phyloP scores from a whole-genome alignment of 345 rosid species.

The Brassica cretica region DNA sequence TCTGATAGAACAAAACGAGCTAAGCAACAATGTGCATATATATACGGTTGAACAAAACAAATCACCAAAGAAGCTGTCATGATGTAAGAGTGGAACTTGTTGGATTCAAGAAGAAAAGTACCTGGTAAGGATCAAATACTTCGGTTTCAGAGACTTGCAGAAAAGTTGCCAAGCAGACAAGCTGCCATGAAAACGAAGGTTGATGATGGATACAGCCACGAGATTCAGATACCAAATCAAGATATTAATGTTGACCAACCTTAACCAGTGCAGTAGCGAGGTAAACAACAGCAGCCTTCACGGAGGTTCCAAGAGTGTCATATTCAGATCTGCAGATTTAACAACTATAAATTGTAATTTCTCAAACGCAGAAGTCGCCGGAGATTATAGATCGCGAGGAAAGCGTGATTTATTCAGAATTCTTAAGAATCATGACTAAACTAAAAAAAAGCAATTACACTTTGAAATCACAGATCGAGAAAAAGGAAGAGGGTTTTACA shows the following conservation, averaged over 20 bases:
- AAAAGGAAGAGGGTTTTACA: neutral
- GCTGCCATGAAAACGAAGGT: slow-evolving; percentile 50
- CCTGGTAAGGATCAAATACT: slow-evolving; percentile 91
- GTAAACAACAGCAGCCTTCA: slow-evolving; percentile 88
- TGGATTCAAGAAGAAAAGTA: slow-evolving; percentile 22
- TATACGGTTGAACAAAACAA: neutral
- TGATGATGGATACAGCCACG: neutral
- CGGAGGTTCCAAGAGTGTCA: slow-evolving; percentile 92
- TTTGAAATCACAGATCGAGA: slow-evolving; percentile 26
- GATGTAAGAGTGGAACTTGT: no score
- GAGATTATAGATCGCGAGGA: neutral
- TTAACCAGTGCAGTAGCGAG: slow-evolving; percentile 87
- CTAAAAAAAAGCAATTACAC: neutral
- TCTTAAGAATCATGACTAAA: neutral
- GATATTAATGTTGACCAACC: slow-evolving; percentile 47
- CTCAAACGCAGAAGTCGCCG: neutral
- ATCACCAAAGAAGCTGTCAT: neutral
- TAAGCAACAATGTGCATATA: neutral
- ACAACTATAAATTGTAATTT: neutral
- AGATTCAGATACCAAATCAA: neutral
- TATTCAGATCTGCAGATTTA: slow-evolving; percentile 76
- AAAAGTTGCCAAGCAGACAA: slow-evolving; percentile 93
- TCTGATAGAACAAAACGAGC: neutral
- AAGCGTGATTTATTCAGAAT: neutral
- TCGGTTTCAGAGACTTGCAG: slow-evolving; percentile 90